These are phyloP conservation scores for Excoecaria agallocha DNA, from an alignment of 345 rosid species.

Conservation along the genomic window DNA sequence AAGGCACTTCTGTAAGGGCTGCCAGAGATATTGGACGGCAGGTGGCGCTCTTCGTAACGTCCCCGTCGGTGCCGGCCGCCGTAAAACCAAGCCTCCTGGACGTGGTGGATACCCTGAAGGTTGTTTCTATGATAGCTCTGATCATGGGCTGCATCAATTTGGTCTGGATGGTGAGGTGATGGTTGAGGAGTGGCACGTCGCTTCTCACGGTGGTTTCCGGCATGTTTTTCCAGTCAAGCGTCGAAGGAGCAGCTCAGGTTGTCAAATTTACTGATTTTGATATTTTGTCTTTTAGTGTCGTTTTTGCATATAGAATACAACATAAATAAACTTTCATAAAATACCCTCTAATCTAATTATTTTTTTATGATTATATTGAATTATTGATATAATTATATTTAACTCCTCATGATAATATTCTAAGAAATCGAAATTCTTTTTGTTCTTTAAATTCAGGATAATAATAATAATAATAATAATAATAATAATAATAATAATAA, in stretches of 20 bases:
- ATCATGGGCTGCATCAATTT: conserved; percentile 42
- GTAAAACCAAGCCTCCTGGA: conserved; percentile 69
- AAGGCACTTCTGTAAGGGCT: conserved; percentile 92
- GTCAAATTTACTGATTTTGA: conserved; percentile 44
- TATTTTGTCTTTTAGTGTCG: neutral
- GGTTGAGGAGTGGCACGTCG: conserved; percentile 58
- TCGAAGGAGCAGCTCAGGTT: conserved; percentile 49
- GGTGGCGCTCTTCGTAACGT: conserved; percentile 96
- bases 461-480: no score
- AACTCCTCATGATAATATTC: no score
- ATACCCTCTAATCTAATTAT: neutral
- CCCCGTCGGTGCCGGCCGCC: conserved; percentile 92
- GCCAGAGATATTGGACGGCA: conserved; percentile 98
- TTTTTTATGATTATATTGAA: neutral
- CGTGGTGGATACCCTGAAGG: conserved; percentile 38
- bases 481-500: no score
- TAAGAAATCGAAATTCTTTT: no score
- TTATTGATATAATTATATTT: no score
- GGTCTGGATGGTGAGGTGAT: conserved; percentile 42
- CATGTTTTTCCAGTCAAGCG: conserved; percentile 63
- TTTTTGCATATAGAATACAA: neutral
- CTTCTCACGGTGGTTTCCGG: conserved; percentile 49
- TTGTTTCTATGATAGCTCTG: conserved; percentile 41
- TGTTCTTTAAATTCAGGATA: no score
- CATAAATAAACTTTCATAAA: neutral